Evolutionary conservation across 495 filamentous ascomycete species (phyloP).

Genomic region (Hypoxylon trugodes): DNA sequence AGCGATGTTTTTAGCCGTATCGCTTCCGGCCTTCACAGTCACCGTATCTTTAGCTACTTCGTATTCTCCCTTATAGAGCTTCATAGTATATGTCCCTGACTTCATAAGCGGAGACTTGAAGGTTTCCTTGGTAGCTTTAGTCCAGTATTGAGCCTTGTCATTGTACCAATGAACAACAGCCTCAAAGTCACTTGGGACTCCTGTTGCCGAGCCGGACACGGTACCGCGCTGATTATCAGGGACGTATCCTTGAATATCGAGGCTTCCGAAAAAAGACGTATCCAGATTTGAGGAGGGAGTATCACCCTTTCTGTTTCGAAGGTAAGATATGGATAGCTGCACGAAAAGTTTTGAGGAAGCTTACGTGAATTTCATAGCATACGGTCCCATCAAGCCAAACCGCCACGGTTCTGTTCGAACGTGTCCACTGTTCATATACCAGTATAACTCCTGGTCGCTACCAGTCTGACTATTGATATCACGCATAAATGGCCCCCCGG

Average conservation of each 20-base stretch:
- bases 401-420: constrained; percentile 66
- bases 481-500: constrained; percentile 64
- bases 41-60: constrained; percentile 57
- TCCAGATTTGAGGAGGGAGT: constrained; percentile 56
- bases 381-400: constrained; percentile 67
- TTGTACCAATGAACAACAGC: constrained; percentile 73
- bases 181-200: constrained; percentile 56
- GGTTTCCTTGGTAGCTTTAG: constrained; percentile 54
- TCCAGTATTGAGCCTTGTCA: constrained; percentile 68
- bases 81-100: constrained; percentile 70
- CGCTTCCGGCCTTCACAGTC: constrained; percentile 56
- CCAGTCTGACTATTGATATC: constrained; percentile 69
- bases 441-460: constrained; percentile 64
- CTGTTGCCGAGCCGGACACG: constrained; percentile 64
- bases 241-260: constrained; percentile 63
- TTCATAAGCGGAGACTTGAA: constrained; percentile 73
- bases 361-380: constrained; percentile 64
- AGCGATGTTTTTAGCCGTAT: constrained; percentile 56
- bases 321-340: neutral
- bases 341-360: constrained; percentile 47
- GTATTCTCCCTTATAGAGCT: constrained; percentile 66
- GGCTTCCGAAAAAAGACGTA: constrained; percentile 62
- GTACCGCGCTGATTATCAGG: constrained; percentile 57
- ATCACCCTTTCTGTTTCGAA: constrained; percentile 51
- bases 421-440: constrained; percentile 70